A percentile compares a stretch with the other conserved stretches of the same genome.
Conservation (phyloP, 1,284 basidiomycete species). For the Irpex sp. region DNA sequence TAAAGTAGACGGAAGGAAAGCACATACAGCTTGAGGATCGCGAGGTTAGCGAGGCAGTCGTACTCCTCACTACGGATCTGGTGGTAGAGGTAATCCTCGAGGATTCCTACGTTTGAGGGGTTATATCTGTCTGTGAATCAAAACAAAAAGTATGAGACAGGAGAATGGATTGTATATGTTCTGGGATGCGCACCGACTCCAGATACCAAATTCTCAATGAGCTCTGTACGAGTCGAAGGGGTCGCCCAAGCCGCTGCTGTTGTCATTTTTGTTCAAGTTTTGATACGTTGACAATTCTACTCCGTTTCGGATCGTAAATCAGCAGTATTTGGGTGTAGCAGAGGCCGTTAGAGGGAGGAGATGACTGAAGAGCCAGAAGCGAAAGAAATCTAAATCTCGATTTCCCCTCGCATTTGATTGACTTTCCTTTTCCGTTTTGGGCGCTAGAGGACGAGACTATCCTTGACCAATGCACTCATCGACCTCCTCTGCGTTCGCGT, state of each 20-base stretch:
- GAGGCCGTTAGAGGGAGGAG: not conserved
- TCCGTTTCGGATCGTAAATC: not conserved
- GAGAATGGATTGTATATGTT: not conserved
- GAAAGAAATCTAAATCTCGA: not conserved
- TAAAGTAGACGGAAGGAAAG: conserved; percentile 3
- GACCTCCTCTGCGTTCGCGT: not conserved
- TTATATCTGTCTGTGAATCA: conserved; percentile 83
- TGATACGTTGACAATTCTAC: not conserved
- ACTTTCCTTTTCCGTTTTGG: not conserved
- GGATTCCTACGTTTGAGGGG: conserved; percentile 86
- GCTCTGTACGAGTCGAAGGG: conserved; percentile 74
- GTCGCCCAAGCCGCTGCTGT: conserved; percentile 58
- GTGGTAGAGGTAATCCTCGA: conserved; percentile 93
- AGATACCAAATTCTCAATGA: conserved; percentile 88
- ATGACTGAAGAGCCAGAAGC: not conserved
- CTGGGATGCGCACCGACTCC: conserved; percentile 74
- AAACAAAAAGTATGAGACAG: not conserved
- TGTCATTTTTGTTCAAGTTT: conserved; percentile 20
- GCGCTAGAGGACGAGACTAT: not conserved
- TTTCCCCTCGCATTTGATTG: not conserved
- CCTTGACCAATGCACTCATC: not conserved
- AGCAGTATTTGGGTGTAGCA: not conserved
- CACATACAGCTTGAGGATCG: conserved; percentile 79
- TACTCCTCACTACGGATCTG: conserved; percentile 90
- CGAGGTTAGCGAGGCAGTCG: conserved; percentile 90